Evolutionary conservation across 768 basidiomycete species (phyloP), one percentile per base, ranked within the genome.

Genomic region (Cyclocybe aegerita): DNA sequence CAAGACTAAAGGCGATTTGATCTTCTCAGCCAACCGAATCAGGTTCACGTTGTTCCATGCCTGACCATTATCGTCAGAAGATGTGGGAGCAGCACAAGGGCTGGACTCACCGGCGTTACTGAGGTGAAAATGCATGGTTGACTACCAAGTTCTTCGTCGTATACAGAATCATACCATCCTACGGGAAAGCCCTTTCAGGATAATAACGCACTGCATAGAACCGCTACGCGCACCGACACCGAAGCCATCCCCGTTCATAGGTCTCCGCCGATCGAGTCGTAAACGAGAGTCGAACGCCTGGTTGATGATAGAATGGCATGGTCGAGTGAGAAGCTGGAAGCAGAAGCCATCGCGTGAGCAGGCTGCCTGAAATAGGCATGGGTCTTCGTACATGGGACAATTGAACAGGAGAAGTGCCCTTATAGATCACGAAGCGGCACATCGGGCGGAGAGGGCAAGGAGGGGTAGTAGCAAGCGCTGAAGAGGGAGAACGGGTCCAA

Each of bases 41-140:
- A 99, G 78, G 65, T 99, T 98, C 17, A 86, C 81, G 62, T 98
- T 97, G 62, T 94, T 95, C 96, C 97, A 98, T 6, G 94, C 97
- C 89, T 97, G 33, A 15, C 32, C 8, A 37, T 23, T 44, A 34
- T 37, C 16, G 35, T 46, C 42, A 52, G 32, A 16, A 36, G 14
- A 12, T 31, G 10, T n/a, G n/a, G 1, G 4, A 9, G 31, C 3
- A 34, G 35, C 9, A 49, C 6, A 39, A 15, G 12, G 39, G 11
- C 41, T 39, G 36, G 30, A 66, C 79, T 60, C 60, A 93, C 94
- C 4, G 95, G 95, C 9, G 94, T 93, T 14, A 96, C 85, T 23
- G 92, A 93, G 36, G 94, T 96, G 69, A 98, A 98, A 54, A 98
- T 90, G 68, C 96, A 97, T 10, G 96, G 95, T 62, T 93, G 88